Evolutionary conservation across 1,139 yeast species (phyloP), one percentile per base, ranked within the genome.

Genomic region (Blastobotrys capitulatus): DNA sequence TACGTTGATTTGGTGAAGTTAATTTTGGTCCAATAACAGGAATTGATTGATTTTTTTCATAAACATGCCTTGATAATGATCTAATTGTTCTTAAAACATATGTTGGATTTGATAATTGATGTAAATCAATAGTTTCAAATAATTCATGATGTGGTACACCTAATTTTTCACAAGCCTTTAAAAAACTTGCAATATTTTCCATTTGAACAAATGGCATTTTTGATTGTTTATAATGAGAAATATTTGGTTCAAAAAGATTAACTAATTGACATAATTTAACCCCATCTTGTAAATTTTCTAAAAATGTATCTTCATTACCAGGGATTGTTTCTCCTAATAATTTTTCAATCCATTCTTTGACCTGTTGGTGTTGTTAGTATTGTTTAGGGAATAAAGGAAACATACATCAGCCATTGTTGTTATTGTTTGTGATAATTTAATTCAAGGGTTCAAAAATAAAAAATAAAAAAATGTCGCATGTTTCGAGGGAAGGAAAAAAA

Each of bases 71-170:
- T 0, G 94, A 83, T 47, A 88, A 73, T 1, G 95, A 79, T 60
- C 86, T 81, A 42, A 88, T 69, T 0, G 94, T 78, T 54, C 86
- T 80, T 16, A 83, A 68, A 5, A 88, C 88, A 57, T 84, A 90
- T 46, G 86, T 83, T 0, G 92, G 89, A 64, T 88, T 95, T 56
- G 78, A 76, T 34, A 70, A 66, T 60, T 88, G 96, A 58, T 70
- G 87, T 52, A 88, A 70, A 62, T 88, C 96, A 7, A 85, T 78
- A 0, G 96, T 87, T 58, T 85, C 92, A 62, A 88, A 88, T 44
- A 85, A 69, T 62, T 88, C 96, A 61, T 86, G 90, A 55, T 85
- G 87, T 4, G 92, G 88, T 2, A 88, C 82, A 1, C 94, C 92
- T 42, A 83, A 70, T 54, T 79, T 76, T 49, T 87, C 80, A 46